Evolutionary conservation across 208 protist species (phyloP), one percentile per base, ranked within the genome.

Genomic region (Crithidia acanthocephali): DNA sequence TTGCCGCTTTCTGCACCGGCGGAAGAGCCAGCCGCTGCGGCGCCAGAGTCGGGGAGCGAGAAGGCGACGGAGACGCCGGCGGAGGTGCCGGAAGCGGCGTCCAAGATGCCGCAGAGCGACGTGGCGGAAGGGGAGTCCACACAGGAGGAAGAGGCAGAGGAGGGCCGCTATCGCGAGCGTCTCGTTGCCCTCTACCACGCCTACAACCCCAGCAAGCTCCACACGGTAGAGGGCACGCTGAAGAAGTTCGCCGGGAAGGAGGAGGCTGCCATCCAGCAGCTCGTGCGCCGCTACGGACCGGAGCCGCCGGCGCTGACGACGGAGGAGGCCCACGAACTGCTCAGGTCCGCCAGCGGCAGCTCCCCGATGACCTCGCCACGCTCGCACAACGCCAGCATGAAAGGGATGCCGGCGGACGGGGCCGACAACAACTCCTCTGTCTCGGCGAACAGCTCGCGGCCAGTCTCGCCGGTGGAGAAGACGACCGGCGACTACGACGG

Each of bases 211-310:
- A 51, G 52, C 23, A 88, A 92, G 70, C 72, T 88, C 8, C 60
- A 61, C 47, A 85, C 71, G 1, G 80, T 88, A 2, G 80, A 85
- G 23, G 80, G 66, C 20, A 84, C 76, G 28, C 59, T 92, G 35
- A 56, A 53, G 33, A 78, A 80, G 72, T 87, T 81, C 64, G 37
- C 68, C 16, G 87, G 84, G 10, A 73, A 84, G 53, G 87, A 90
- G 71, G 84, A 90, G 58, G 76, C 68, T 16, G 66, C 85, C 20
- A 80, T 90, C 37, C 56, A 77, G 59, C 56, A 78, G 30, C 74
- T 92, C 13, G 84, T 86, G 10, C 50, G 85, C 33, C 80, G 77
- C 55, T 88, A 88, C 64, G 87, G 87, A 7, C 66, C 84, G 15
- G 78, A 90, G 68, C 82, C 87, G 22, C 6, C 75, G 5, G 64